Base-by-base conservation (phyloP, 1,139 yeast species). In the Trichomonascaceae sp. region DNA sequence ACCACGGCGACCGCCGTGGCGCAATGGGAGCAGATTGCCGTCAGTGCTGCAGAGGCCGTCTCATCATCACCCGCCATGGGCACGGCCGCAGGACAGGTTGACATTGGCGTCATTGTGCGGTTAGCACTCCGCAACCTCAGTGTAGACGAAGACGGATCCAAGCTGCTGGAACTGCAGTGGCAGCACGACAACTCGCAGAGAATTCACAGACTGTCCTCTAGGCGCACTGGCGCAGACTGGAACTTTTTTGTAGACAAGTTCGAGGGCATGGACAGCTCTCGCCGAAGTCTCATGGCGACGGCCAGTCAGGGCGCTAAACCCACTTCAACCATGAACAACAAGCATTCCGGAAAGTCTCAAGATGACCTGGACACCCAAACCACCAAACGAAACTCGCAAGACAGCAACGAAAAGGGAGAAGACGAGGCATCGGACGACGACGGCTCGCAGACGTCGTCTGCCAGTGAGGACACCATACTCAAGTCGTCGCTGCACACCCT, bases 21-120 rank as follows among this genome's bases (percentile, higher is more conserved):
- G 25, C 74, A 69, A 37, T 71, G 77, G 76, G 59, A 58, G 36
- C 53, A 66, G 53, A 53, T 70, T 8, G 59, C 71, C 2, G 50
- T 71, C 32, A 54, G 60, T 43, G 65, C 74, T 3, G 60, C 68
- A 34, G 56, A 62, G 33, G 54, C 65, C 33, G 56, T 68, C 13
- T 62, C 71, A 15, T 46, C 57, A 13, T 67, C 74, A 36, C 55
- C 65, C 33, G 67, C 68, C 3, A 56, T 60, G 40, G 58, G 62
- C 33, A 48, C 62, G n/a, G 57, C 56, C 16, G 48, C 63, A 14
- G 60, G 65, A 15, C 59, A 51, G 31, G 50, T 51, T 17, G 63
- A 67, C 38, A 57, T 69, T 20, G 51, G 53, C 5, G 46, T 56
- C 26, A 56, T 64, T 5, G 55, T 69, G 13, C 72, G 75, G 1